Conservation (phyloP, 1,139 yeast genomes). For the Diutina sp. region DNA sequence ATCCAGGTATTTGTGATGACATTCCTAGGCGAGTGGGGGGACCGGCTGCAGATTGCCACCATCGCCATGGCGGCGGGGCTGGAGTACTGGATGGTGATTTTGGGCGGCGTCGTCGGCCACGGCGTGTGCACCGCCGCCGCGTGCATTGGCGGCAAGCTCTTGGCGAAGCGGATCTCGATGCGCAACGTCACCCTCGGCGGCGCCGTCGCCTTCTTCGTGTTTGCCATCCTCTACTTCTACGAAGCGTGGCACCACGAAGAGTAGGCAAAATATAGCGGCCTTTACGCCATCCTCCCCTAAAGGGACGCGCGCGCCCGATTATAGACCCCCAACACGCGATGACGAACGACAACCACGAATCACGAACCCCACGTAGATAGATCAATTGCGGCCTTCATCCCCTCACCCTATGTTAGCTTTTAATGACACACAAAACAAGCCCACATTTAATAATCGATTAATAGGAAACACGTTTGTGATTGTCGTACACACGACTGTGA, state of each 20-base stretch:
- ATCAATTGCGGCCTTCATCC: too few relatives aligned
- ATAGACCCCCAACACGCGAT: too few relatives aligned
- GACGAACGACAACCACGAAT: too few relatives aligned
- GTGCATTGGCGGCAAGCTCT: constrained; percentile 82
- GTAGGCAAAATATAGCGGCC: neutral
- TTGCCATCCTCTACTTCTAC: constrained; percentile 69
- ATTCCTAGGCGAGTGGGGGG: constrained; percentile 98
- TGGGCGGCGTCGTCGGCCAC: constrained; percentile 89
- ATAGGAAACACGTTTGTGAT: too few relatives aligned
- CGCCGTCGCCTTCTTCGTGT: constrained; percentile 70
- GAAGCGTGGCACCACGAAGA: constrained; percentile 28
- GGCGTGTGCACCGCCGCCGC: constrained; percentile 84
- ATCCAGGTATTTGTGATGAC: constrained; percentile 94
- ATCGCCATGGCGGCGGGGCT: constrained; percentile 98
- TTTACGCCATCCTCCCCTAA: too few relatives aligned
- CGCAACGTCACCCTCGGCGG: constrained; percentile 90
- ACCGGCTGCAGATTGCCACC: constrained; percentile 93
- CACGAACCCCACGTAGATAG: too few relatives aligned
- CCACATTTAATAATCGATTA: too few relatives aligned
- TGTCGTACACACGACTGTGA: too few relatives aligned
- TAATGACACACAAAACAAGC: too few relatives aligned
- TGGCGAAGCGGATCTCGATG: constrained; percentile 84
- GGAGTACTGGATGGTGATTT: constrained; percentile 77
- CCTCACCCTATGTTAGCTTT: too few relatives aligned
- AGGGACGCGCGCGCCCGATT: too few relatives aligned